Percentiles rank a stretch among this genome's conserved stretches.
Conservation (phyloP, 257 asterid species). For the Rubia yunnanensis region DNA sequence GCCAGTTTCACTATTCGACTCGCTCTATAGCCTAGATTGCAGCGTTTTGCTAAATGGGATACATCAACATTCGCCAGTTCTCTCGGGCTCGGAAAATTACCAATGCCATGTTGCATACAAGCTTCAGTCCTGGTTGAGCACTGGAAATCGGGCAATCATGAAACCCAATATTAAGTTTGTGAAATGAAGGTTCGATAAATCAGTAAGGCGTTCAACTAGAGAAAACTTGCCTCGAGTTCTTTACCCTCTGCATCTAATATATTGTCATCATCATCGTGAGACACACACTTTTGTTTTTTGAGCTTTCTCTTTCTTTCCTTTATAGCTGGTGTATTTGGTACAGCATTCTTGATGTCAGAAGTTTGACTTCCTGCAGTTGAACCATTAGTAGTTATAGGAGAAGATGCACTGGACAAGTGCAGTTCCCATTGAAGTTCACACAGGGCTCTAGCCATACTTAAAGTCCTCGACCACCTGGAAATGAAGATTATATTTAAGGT, state of each 20-base stretch:
- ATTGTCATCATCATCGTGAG: neutral
- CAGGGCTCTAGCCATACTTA: slow-evolving; percentile 74
- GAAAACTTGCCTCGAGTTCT: slow-evolving; percentile 2
- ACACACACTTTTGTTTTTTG: slow-evolving; percentile 16
- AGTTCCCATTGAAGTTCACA: slow-evolving; percentile 76
- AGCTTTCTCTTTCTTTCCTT: slow-evolving; percentile 42
- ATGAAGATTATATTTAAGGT: slow-evolving; percentile 8
- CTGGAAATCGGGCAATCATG: slow-evolving; percentile 10
- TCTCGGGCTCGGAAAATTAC: slow-evolving; percentile 65
- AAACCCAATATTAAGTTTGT: neutral
- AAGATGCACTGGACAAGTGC: slow-evolving; percentile 20
- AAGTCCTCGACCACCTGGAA: slow-evolving; percentile 76
- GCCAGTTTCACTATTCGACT: slow-evolving; percentile 68
- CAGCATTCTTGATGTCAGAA: slow-evolving; percentile 17
- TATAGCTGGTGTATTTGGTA: slow-evolving; percentile 52
- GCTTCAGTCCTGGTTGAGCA: slow-evolving; percentile 14
- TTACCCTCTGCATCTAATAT: slow-evolving; percentile 12
- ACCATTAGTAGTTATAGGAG: slow-evolving; percentile 12
- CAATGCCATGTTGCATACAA: slow-evolving; percentile 18
- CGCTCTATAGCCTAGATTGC: slow-evolving; percentile 79
- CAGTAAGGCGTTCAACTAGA: slow-evolving; percentile 11
- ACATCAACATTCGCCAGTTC: slow-evolving; percentile 58
- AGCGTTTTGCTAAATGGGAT: slow-evolving; percentile 43
- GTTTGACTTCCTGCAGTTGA: slow-evolving; percentile 16
- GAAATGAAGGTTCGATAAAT: slow-evolving; percentile 6